phyloP scores from a whole-genome alignment of 352 stramenopile species.

The Phytophthora foliorum region DNA sequence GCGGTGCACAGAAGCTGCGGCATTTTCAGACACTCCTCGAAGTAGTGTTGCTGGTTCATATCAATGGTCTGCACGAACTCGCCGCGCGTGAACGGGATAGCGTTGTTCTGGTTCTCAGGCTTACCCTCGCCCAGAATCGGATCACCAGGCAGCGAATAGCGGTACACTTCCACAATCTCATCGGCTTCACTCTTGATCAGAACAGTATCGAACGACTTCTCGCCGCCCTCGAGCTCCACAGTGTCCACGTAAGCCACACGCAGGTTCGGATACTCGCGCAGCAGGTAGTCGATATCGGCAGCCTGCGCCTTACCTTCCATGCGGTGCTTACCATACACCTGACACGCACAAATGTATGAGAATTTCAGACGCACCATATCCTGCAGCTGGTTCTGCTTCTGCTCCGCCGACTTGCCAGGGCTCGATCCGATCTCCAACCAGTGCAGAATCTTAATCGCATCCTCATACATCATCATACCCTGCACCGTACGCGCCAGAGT shows the following conservation, averaged over 20 bases:
- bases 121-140: constrained; percentile 87
- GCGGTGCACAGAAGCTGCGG: constrained; percentile 79
- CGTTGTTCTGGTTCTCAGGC: constrained; percentile 91
- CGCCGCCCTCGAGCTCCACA: constrained; percentile 42
- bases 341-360: constrained; percentile 87
- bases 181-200: constrained; percentile 84
- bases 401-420: constrained; percentile 66
- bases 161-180: constrained; percentile 85
- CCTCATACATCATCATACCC: constrained; percentile 91
- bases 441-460: constrained; percentile 89
- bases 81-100: constrained; percentile 78
- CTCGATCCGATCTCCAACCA: constrained; percentile 87
- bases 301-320: constrained; percentile 71
- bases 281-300: constrained; percentile 85
- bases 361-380: constrained; percentile 91
- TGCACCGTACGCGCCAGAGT: constrained; percentile 84
- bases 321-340: constrained; percentile 87
- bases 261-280: constrained; percentile 85
- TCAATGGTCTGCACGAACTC: constrained; percentile 92
- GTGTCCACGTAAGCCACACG: constrained; percentile 90
- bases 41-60: constrained; percentile 92
- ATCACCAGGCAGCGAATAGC: constrained; percentile 83
- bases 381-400: constrained; percentile 84
- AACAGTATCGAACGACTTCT: constrained; percentile 73
- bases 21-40: constrained; percentile 91